Evolutionary conservation across 306 rosid genomes (phyloP), one percentile per base, ranked within the genome.

Genomic region (Malus asiatica): DNA sequence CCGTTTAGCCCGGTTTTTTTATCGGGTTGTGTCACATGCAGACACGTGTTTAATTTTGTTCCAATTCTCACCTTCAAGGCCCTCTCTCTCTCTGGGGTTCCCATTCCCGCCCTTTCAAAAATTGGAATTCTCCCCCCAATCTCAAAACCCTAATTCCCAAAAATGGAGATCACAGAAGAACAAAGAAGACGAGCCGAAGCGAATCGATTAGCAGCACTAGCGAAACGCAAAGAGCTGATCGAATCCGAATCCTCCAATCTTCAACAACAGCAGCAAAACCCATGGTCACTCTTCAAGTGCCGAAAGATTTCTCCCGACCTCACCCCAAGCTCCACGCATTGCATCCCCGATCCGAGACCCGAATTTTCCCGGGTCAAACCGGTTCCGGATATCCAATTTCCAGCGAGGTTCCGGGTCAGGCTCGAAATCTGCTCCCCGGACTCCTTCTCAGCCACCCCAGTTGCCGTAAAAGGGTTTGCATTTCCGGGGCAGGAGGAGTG

Each of bases 391-490:
- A 53, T 71, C 59, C 79, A 71, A 13, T 75, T 65, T 19, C 66
- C 66, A 20, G 51, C 51, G 16, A 89, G 78, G 67, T 94, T 91
- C 80, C 81, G 83, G 74, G 95, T 80, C 44, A 81, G 92, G 46
- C 93, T 94, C 33, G 95, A 94, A 77, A 88, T 94, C 9, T 92
- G 90, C 83, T 85, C 92, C 15, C 89, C 94, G 3, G 90, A 92
- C 29, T 89, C 97, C 9, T 94, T 94, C 82, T 78, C 90, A 19
- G 77, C 81, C 48, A 71, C 93, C 10, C 97, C 97, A 3, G 65
- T 76, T 11, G 73, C 79, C 32, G 75, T 84, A 22, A 66, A 75
- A 45, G 70, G 84, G 3, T 76, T 75, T 64, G 64, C 75, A 14
- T 91, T 76, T 76, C 90, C 95, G 19, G 88, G 87, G 4, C 81